Base-by-base conservation (phyloP, 140 eudicot species). In the Anethum foeniculum region DNA sequence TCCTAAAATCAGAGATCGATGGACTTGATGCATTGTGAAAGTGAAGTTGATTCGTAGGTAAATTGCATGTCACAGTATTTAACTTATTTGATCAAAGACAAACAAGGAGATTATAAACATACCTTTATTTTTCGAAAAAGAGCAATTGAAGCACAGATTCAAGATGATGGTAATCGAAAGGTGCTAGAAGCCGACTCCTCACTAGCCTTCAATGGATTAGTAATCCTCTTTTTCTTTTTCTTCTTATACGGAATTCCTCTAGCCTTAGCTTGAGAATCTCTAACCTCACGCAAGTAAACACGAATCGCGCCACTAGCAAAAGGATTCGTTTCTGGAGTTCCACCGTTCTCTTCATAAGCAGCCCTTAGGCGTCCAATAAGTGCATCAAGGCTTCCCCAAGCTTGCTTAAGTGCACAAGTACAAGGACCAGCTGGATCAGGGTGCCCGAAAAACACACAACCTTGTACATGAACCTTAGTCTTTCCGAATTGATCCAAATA, bases 311-410 rank as follows among this genome's bases (percentile, higher is more conserved):
- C 93, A 19, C 88, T 88, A 25, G 97, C 98, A 71, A 91, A 93
- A 12, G 98, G 98, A 85, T 93, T 93, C 77, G 84, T 87, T 76
- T 93, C 97, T 2, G 90, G 91, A 21, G 79, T 56, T 8, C 98
- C 98, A 0, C 98, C 98, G 79, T 91, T 88, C 85, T 93, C 98
- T 79, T 93, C 98, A 68, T 91, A 93, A 39, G 98, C 98, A 2
- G 98, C 98, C 38, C 98, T 80, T 16, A 93, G 95, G 12, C 97
- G 88, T 11, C 98, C 98, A 3, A 93, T 88, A 77, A 93, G 98
- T 19, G 98, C 98, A 16, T 93, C 98, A 0, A 93, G 92, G 81
- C 97, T 91, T 12, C 98, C 98, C 98, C 98, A 93, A 25, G 98
- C 98, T 86, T 93, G 98, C 78, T 85, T 89, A 10, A 93, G 92